A percentile compares a stretch with the other conserved stretches of the same genome.
phyloP scores from a whole-genome alignment of 139 green algal genomes.

The Volvox reticuliferus region DNA sequence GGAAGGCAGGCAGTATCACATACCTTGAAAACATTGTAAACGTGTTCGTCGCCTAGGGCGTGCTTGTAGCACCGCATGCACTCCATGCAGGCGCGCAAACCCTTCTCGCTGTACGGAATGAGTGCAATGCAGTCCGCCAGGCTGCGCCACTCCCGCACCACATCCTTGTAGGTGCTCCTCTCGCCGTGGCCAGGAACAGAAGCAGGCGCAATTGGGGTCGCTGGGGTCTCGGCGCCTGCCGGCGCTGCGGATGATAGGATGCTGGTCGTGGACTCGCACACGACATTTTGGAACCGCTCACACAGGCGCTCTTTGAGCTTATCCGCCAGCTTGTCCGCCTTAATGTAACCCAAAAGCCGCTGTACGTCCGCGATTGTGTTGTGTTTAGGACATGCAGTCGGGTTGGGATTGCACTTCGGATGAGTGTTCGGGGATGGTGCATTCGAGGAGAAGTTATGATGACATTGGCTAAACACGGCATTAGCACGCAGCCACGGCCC shows the following conservation, averaged over 20 bases:
- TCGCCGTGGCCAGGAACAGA: too few species aligned
- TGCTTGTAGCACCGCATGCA: constrained; percentile 83
- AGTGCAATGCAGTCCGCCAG: constrained; percentile 89
- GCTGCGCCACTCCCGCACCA: constrained; percentile 75
- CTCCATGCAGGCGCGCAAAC: constrained; percentile 84
- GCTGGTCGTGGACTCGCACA: background rate
- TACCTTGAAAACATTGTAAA: constrained; percentile 62
- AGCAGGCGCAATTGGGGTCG: background rate
- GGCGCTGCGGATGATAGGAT: background rate
- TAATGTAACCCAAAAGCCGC: constrained; percentile 86
- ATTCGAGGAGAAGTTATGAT: too few species aligned
- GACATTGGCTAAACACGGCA: too few species aligned
- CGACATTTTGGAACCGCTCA: constrained; percentile 70
- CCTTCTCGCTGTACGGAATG: constrained; percentile 88
- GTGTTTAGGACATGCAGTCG: background rate
- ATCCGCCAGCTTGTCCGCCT: constrained; percentile 89
- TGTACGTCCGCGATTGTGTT: background rate
- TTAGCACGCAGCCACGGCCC: too few species aligned
- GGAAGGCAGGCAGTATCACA: background rate
- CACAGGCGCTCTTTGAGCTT: constrained; percentile 84
- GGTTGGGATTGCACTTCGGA: too few species aligned
- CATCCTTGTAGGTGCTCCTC: background rate
- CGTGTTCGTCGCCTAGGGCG: constrained; percentile 78
- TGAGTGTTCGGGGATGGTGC: too few species aligned
- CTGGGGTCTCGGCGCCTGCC: background rate